These are phyloP conservation scores for Apiospora pterosperma DNA, from an alignment of 2,329 filamentous ascomycete genomes.

Conservation along the genomic window DNA sequence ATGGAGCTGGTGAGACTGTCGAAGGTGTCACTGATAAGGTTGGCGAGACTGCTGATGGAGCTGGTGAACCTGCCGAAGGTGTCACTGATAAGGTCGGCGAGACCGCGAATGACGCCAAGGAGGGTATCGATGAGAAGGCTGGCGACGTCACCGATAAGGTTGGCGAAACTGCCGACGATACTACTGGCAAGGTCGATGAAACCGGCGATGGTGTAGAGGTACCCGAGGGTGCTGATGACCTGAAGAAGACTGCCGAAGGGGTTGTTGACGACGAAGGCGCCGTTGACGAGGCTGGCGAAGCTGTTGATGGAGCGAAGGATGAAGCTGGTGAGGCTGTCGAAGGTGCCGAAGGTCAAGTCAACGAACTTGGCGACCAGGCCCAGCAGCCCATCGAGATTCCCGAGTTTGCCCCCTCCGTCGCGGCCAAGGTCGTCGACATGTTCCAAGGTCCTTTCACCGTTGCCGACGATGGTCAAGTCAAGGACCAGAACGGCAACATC, in stretches of 20 bases:
- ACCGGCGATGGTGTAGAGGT: slow-evolving; percentile 11
- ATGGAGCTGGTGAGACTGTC: slow-evolving; percentile 14
- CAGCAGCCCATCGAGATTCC: slow-evolving; percentile 33
- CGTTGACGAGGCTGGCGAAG: slow-evolving; percentile 15
- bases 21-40: slow-evolving; percentile 9
- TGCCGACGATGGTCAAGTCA: slow-evolving; percentile 42
- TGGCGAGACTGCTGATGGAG: slow-evolving; percentile 18
- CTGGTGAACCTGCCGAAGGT: slow-evolving; percentile 4
- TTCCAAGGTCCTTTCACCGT: slow-evolving; percentile 36
- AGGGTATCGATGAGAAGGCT: slow-evolving; percentile 13
- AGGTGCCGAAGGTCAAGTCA: slow-evolving; percentile 4
- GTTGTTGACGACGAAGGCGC: slow-evolving; percentile 18
- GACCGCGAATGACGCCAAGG: slow-evolving; percentile 10
- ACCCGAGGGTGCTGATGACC: slow-evolving; percentile 12
- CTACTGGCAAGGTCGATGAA: slow-evolving; percentile 13
- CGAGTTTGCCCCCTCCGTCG: slow-evolving; percentile 27
- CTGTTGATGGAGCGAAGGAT: slow-evolving; percentile 31
- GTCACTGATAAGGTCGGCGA: slow-evolving; percentile 14
- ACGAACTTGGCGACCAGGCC: slow-evolving; percentile 18
- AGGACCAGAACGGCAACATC: slow-evolving; percentile 41
- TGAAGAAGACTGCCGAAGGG: too few relatives aligned
- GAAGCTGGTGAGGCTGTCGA: slow-evolving; percentile 28
- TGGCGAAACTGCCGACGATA: slow-evolving; percentile 7
- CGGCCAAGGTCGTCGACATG: slow-evolving; percentile 29
- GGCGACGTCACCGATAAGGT: slow-evolving; percentile 17